Base-by-base conservation (phyloP, 306 rosid genomes). In the Argentina anserina region DNA sequence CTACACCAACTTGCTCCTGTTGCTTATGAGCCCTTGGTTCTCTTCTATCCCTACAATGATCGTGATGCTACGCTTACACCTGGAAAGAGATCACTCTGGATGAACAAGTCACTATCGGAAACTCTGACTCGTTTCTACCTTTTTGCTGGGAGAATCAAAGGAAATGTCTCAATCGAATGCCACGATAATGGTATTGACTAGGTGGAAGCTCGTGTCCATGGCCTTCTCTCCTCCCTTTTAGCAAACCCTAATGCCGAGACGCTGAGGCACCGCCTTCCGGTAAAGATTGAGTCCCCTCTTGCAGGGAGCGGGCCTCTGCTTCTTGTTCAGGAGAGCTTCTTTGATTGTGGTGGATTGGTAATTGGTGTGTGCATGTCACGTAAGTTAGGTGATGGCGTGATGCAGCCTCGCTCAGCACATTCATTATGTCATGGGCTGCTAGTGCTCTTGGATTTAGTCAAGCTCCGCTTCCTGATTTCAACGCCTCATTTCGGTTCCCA, bases 291-390 rank as follows among this genome's bases (percentile, higher is more conserved):
- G 49, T 26, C 56, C 15, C 67, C 64, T 5, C 58, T 55, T 3
- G 56, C 71, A 10, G 53, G 47, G n/a, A 23, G 4, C 0, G 28
- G 71, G 7, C 18, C 61, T 47, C 45, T 78, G 13, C 46, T 78
- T 15, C 73, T 71, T 42, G 73, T 78, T 6, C 81, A 78, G 26
- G 75, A 52, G 63, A 78, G 25, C 6, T 41, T 61, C 2, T 78
- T 78, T 12, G 52, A 52, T 23, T 78, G 81, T 20, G 68, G 81
- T 33, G 81, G 81, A 65, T 28, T 73, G 9, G 77, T 77, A 15
- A 33, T 78, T 29, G 71, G 77, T 2, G 42, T 78, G 9, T 31
- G 72, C 56, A 71, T 40, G 37, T 71, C 72, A 26, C 81, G 66
- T 21, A 78, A 78, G 43, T 3, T 72, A 5, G 72, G 28, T 10